Evolutionary conservation across 768 basidiomycete genomes (phyloP), one percentile per base, ranked within the genome.

Genomic region (Suillus weaverae): DNA sequence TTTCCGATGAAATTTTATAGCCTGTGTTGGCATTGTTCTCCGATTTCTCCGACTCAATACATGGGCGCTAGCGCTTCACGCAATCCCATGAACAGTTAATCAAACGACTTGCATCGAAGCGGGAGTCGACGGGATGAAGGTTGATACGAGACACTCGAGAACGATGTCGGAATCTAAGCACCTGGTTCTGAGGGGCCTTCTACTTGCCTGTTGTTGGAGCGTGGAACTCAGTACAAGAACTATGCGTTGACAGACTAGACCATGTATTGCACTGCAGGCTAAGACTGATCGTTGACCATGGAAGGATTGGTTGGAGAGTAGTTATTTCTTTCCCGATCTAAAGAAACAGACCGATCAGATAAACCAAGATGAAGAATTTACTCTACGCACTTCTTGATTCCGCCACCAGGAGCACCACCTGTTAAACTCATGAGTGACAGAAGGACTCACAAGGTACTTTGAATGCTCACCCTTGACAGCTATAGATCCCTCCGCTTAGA

Each of bases 361-460:
- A 63, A 51, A 54, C 51, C 50, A 36, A 26, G 30, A 60, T 44
- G 22, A 30, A 54, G 44, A 67, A 22, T 22, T 32, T 7, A 63
- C 57, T 60, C 61, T 33, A 82, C 89, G 70, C 77, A 93, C 92
- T 94, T 94, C 85, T 94, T 94, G 83, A 94, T 92, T 32, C 93
- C 91, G 51, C 85, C 81, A 22, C 86, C 86, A 61, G 88, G 83
- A 11, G 89, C 80, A 26, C 91, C 91, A 67, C 85, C 92, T 92
- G 73, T 35, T 11, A 20, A 41, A 60, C 54, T 30, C 14, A 66
- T 57, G 32, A 50, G 44, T 20, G 51, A 68, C 33, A 43, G 35
- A 50, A 33, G 64, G 44, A 51, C 63, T 64, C 63, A 66, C 36
- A 68, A 18, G 38, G 35, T 48, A 59, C 35, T 43, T 62, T 39